Evolutionary conservation across 2,329 filamentous ascomycete genomes (phyloP).

Genomic region (Xylariaceae sp.): DNA sequence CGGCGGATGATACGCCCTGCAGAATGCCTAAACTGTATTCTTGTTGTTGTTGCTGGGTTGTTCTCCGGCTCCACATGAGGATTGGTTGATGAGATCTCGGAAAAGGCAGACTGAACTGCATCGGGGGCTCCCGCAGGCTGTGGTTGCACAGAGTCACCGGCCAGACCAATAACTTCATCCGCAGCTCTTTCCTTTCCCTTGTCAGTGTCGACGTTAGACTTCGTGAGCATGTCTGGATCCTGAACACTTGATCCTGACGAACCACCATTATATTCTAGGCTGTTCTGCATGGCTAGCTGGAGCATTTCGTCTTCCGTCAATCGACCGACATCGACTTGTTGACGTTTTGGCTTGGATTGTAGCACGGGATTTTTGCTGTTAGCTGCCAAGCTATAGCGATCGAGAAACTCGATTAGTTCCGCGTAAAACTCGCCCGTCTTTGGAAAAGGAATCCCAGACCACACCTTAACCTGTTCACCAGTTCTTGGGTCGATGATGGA

Average conservation of each 20-base stretch:
- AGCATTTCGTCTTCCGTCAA: slow-evolving; percentile 99
- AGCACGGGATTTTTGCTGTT: slow-evolving; percentile 94
- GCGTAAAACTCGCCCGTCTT: slow-evolving; percentile 81
- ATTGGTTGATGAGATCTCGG: slow-evolving; percentile 71
- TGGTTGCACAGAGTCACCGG: slow-evolving; percentile 26
- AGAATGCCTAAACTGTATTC: slow-evolving; percentile 91
- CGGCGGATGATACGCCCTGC: slow-evolving; percentile 84
- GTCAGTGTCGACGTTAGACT: slow-evolving; percentile 57
- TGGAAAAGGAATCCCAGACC: slow-evolving; percentile 84
- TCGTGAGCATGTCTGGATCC: slow-evolving; percentile 89
- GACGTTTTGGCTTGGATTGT: slow-evolving; percentile 73
- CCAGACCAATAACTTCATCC: slow-evolving; percentile 32
- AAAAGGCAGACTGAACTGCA: slow-evolving; percentile 59
- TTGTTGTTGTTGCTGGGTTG: slow-evolving; percentile 74
- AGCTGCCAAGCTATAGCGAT: slow-evolving; percentile 87
- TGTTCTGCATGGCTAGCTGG: slow-evolving; percentile 90
- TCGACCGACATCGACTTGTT: slow-evolving; percentile 76
- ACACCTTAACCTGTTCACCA: slow-evolving; percentile 95
- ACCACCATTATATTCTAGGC: slow-evolving; percentile 65
- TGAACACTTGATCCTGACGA: slow-evolving; percentile 60
- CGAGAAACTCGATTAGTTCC: slow-evolving; percentile 94
- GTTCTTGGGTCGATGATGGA: slow-evolving; percentile 95
- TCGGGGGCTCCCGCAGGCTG: slow-evolving; percentile 13
- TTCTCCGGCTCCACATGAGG: slow-evolving; percentile 80
- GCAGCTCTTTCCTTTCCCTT: slow-evolving; percentile 61